Conservation (phyloP, 176 grass and related monocot genomes). For the Oryza rufipogon region DNA sequence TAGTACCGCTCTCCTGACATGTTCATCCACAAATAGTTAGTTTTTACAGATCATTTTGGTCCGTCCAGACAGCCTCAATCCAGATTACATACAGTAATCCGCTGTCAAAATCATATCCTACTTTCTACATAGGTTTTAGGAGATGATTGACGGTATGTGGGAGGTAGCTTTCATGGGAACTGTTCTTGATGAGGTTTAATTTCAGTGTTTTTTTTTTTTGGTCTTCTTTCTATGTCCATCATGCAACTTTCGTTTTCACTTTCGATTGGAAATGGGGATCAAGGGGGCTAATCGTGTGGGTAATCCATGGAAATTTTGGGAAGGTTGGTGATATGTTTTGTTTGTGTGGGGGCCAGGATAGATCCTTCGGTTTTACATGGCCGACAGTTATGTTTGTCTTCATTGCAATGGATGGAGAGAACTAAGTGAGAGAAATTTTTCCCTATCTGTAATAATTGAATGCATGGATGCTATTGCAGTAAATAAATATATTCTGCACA, state of each 20-base stretch:
- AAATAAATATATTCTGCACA: background rate
- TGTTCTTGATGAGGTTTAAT: slow-evolving; percentile 21
- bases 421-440: background rate
- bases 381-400: background rate
- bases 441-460: background rate
- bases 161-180: slow-evolving; percentile 21
- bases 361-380: slow-evolving; percentile 14
- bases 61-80: background rate
- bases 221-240: background rate
- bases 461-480: background rate
- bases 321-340: background rate
- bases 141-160: slow-evolving; percentile 5
- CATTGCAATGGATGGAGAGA: background rate
- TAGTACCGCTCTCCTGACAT: background rate
- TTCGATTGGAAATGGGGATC: background rate
- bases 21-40: background rate
- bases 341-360: background rate
- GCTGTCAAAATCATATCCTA: background rate
- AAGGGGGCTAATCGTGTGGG: background rate
- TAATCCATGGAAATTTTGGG: background rate
- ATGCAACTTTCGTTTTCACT: background rate
- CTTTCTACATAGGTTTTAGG: background rate
- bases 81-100: background rate
- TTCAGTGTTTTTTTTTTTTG: background rate
- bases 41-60: background rate